Percentiles rank a stretch among this genome's conserved stretches.
phyloP scores from a whole-genome alignment of 2,329 filamentous ascomycete species.

The Pyricularia grisea region DNA sequence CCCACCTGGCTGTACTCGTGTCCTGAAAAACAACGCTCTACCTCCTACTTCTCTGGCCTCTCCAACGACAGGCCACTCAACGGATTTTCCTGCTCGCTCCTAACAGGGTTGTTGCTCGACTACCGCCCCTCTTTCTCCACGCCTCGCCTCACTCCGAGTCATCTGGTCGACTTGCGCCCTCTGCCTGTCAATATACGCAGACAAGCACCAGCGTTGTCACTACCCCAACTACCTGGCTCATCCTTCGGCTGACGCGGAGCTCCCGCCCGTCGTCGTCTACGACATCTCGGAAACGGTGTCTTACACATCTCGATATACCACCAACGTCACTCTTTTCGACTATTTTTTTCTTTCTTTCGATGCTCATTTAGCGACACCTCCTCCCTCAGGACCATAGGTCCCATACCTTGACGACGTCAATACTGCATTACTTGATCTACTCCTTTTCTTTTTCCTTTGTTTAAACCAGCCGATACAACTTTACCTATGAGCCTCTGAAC shows the following conservation, averaged over 20 bases:
- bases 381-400: slow-evolving; percentile 14
- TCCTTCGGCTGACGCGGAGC: not conserved
- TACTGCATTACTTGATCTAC: slow-evolving; percentile 10
- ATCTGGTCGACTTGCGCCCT: not conserved
- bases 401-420: slow-evolving; percentile 15
- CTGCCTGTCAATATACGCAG: slow-evolving; percentile 1
- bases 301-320: not conserved
- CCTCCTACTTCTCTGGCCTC: slow-evolving; percentile 3
- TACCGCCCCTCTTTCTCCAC: not conserved
- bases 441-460: slow-evolving; percentile 24
- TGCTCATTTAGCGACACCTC: slow-evolving; percentile 8
- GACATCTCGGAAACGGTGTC: not conserved
- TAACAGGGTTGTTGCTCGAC: not conserved
- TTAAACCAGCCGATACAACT: slow-evolving; percentile 17
- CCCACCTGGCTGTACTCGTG: slow-evolving; percentile 9
- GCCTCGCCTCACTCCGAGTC: slow-evolving; percentile 2
- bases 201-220: not conserved
- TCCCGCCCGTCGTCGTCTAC: not conserved
- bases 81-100: not conserved
- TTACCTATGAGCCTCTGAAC: slow-evolving; percentile 34
- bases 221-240: not conserved
- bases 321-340: not conserved
- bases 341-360: slow-evolving; percentile 1
- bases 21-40: not conserved
- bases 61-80: not conserved